These are phyloP conservation scores for Neonectria magnoliae DNA, from an alignment of 2,329 filamentous ascomycete genomes.

Conservation along the genomic window DNA sequence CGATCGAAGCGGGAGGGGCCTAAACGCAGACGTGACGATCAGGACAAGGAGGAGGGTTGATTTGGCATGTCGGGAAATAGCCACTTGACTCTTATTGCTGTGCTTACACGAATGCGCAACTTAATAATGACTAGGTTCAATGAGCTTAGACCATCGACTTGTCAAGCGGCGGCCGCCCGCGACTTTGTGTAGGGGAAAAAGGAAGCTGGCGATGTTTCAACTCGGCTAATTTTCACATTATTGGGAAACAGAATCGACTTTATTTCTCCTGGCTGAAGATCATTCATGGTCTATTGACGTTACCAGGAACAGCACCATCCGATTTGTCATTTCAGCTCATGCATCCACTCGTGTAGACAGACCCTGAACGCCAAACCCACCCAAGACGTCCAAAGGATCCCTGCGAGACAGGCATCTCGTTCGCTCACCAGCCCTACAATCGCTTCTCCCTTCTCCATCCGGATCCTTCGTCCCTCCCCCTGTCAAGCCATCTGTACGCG, in stretches of 20 bases:
- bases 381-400: background rate
- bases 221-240: background rate
- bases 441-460: background rate
- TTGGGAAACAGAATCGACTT: background rate
- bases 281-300: background rate
- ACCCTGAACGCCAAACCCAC: background rate
- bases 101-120: background rate
- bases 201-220: background rate
- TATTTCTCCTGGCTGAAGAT: background rate
- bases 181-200: background rate
- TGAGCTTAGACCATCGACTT: background rate
- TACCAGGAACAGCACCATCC: too few species aligned
- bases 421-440: background rate
- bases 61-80: slow-evolving; percentile 46
- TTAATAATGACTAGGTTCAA: slow-evolving; percentile 9
- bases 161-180: background rate
- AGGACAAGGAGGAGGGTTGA: slow-evolving; percentile 78
- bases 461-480: background rate
- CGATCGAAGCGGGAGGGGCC: slow-evolving; percentile 55
- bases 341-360: too few species aligned
- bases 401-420: background rate
- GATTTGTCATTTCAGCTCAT: background rate
- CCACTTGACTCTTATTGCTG: slow-evolving; percentile 1
- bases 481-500: slow-evolving; percentile 3
- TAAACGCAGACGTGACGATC: slow-evolving; percentile 63